Evolutionary conservation across 495 filamentous ascomycete genomes (phyloP), one percentile per base, ranked within the genome.

Genomic region (Hypoxylon perforatum): DNA sequence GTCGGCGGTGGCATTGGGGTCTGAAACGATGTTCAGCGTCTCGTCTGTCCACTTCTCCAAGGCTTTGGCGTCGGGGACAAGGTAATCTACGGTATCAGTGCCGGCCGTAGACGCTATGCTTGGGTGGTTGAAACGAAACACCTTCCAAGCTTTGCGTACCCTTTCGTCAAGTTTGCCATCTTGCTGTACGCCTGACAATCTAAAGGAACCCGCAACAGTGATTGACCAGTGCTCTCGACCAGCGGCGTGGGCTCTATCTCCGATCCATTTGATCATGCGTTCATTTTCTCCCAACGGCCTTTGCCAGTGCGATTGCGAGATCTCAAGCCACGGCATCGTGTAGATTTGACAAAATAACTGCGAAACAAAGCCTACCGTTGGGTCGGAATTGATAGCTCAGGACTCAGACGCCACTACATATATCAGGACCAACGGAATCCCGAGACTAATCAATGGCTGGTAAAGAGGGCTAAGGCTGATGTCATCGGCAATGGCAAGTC

Each of bases 111-210:
- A 51, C 23, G 74, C 74, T 15, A 78, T 70, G 59, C 64, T 72
- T 23, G 75, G 75, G 46, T 78, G 73, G 17, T 69, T 50, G 45
- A 78, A 78, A 12, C 76, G 76, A 28, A 78, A 52, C 15, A 54
- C 14, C 41, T 59, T 70, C 73, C 76, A 78, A 21, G 67, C 71
- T 11, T 69, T 47, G 56, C 62, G 67, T 19, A 77, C 61, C 23
- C 61, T 30, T 53, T 47, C n/a, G 25, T 28, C 7, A 21, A 71
- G 33, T 42, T 49, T 44, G 6, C 33, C 50, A 12, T 53, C 39
- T 2, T 23, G 19, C 11, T 63, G 36, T 47, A 45, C 33, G 19
- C 47, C 51, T 3, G 55, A 60, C 17, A 65, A 23, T 46, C 21
- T 50, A 53, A 53, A 68, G 60, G 44, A 33, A n/a, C 50, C 68